A percentile compares a stretch with the other conserved stretches of the same genome.
These are phyloP conservation scores for Fomitiporia mediterranea DNA, from an alignment of 1,284 basidiomycete genomes.

Conservation along the genomic window DNA sequence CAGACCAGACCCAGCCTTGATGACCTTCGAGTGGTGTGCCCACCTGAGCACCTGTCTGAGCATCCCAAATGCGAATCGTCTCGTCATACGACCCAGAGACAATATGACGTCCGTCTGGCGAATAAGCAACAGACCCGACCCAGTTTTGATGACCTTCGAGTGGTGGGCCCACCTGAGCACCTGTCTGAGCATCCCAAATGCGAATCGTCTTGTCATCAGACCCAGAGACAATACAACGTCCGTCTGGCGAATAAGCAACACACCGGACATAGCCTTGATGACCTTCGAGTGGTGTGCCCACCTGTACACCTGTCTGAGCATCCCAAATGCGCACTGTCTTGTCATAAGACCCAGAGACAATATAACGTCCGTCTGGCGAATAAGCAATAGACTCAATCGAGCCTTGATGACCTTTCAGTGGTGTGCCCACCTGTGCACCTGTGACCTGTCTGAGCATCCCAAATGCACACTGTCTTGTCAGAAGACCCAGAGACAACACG, in stretches of 20 bases:
- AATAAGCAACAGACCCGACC: slow-evolving; percentile 8
- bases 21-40: slow-evolving; percentile 5
- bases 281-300: neutral
- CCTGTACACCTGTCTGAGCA: neutral
- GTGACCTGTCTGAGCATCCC: too few species aligned
- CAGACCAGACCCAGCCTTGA: neutral
- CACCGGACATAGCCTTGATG: neutral
- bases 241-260: slow-evolving; percentile 65
- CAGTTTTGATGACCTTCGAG: too few species aligned
- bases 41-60: neutral
- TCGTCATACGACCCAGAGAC: slow-evolving; percentile 10
- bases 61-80: slow-evolving; percentile 13
- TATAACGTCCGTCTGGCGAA: slow-evolving; percentile 23
- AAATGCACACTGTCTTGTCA: too few species aligned
- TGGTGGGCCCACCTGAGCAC: neutral
- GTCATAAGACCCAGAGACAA: slow-evolving; percentile 16
- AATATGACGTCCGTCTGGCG: slow-evolving; percentile 1
- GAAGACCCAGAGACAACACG: too few species aligned
- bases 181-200: slow-evolving; percentile 2
- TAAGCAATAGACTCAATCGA: slow-evolving; percentile 84
- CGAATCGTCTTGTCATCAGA: slow-evolving; percentile 80
- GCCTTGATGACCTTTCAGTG: slow-evolving; percentile 73
- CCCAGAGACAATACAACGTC: slow-evolving; percentile 86
- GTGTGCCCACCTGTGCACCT: slow-evolving; percentile 81
- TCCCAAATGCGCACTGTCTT: slow-evolving; percentile 9